Conservation (phyloP, 495 filamentous ascomycete species). For the Hypoxylon intermedium region DNA sequence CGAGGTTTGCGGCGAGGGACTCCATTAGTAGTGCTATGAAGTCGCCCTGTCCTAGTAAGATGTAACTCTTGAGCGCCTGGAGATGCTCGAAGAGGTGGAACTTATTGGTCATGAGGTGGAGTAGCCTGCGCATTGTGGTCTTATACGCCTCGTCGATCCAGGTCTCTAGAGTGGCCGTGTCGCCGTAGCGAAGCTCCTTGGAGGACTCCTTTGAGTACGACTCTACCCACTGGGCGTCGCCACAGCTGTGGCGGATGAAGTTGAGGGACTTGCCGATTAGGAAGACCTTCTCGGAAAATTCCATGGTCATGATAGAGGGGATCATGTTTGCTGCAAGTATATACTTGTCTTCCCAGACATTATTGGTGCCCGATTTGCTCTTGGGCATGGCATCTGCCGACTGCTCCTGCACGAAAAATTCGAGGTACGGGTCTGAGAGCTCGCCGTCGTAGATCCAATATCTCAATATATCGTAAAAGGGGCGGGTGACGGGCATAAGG, state of each 20-base stretch:
- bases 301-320: slow-evolving; percentile 86
- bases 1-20: slow-evolving; percentile 86
- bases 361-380: slow-evolving; percentile 67
- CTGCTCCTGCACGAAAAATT: slow-evolving; percentile 94
- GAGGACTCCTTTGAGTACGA: slow-evolving; percentile 93
- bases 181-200: slow-evolving; percentile 90
- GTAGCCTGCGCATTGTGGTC: slow-evolving; percentile 95
- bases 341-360: slow-evolving; percentile 99
- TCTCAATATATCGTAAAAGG: slow-evolving; percentile 95
- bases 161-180: slow-evolving; percentile 86
- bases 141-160: slow-evolving; percentile 98
- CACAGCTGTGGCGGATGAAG: slow-evolving; percentile 95
- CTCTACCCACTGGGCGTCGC: slow-evolving; percentile 94
- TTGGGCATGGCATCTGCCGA: slow-evolving; percentile 61
- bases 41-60: slow-evolving; percentile 93
- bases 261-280: slow-evolving; percentile 97
- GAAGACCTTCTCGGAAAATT: slow-evolving; percentile 95
- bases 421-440: slow-evolving; percentile 90
- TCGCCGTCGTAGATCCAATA: slow-evolving; percentile 99
- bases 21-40: slow-evolving; percentile 99
- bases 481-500: slow-evolving; percentile 86
- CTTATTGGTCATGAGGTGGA: slow-evolving; percentile 88
- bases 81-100: slow-evolving; percentile 95
- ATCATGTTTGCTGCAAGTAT: slow-evolving; percentile 83
- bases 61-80: slow-evolving; percentile 89